Conservation (phyloP, 2,329 filamentous ascomycete genomes). For the Botrytis medusae region DNA sequence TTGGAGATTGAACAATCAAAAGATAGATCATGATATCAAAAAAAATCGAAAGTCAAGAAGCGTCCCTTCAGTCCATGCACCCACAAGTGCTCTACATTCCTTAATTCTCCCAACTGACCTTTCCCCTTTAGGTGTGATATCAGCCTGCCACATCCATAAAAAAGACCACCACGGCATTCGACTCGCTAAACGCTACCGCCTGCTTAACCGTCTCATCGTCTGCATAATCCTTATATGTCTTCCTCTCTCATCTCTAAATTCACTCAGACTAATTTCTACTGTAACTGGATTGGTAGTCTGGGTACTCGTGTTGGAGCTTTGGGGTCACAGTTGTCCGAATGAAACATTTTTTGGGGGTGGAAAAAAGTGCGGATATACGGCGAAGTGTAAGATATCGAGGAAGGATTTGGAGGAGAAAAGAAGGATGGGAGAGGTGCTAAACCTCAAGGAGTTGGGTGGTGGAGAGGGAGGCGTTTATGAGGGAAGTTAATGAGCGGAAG, state of each 20-base stretch:
- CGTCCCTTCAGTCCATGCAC: background rate
- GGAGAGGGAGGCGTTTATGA: slow-evolving; percentile 28
- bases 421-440: slow-evolving; percentile 27
- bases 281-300: slow-evolving; percentile 48
- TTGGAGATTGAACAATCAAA: background rate
- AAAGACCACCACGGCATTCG: slow-evolving; percentile 45
- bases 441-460: background rate
- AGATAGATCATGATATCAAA: background rate
- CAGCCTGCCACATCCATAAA: slow-evolving; percentile 56
- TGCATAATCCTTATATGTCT: slow-evolving; percentile 55
- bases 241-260: slow-evolving; percentile 50
- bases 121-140: slow-evolving; percentile 46
- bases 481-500: slow-evolving; percentile 15
- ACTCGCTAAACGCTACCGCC: slow-evolving; percentile 50
- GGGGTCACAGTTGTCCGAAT: slow-evolving; percentile 48
- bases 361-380: slow-evolving; percentile 45
- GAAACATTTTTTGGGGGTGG: slow-evolving; percentile 47
- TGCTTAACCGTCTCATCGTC: slow-evolving; percentile 51
- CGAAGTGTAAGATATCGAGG: slow-evolving; percentile 42
- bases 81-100: background rate
- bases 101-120: background rate
- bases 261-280: slow-evolving; percentile 48
- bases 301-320: slow-evolving; percentile 51
- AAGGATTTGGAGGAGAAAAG: slow-evolving; percentile 42
- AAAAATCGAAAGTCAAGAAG: background rate